Evolutionary conservation across 2,329 filamentous ascomycete species (phyloP).

Genomic region (Celoporthe dispersa): DNA sequence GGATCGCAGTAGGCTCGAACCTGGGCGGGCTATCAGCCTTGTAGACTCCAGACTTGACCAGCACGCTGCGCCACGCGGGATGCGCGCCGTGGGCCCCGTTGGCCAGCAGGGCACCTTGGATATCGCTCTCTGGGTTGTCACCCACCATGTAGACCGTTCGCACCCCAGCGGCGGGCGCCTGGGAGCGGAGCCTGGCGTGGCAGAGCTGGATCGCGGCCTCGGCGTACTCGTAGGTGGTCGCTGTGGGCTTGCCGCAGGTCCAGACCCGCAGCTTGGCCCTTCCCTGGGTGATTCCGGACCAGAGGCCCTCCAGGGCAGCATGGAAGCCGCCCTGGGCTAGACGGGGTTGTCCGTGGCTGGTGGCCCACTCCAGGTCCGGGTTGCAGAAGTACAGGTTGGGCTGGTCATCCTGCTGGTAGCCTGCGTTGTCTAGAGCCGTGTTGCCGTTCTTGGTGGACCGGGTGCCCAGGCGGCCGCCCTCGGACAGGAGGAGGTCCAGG

Average conservation of each 20-base stretch:
- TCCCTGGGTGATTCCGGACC: constrained; percentile 51
- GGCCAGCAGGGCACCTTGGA: constrained; percentile 58
- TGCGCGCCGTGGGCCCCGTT: constrained; percentile 42
- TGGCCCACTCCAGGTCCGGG: constrained; percentile 72
- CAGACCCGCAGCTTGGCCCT: constrained; percentile 55
- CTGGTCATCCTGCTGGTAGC: constrained; percentile 61
- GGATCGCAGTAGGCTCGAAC: constrained; percentile 59
- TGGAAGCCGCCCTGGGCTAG: constrained; percentile 73
- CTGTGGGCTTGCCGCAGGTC: constrained; percentile 69
- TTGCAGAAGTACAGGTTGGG: constrained; percentile 72
- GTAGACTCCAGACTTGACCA: constrained; percentile 73
- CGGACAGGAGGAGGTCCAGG: constrained; percentile 39
- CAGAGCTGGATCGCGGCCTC: constrained; percentile 56
- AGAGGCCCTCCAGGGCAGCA: constrained; percentile 67
- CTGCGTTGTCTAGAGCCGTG: constrained; percentile 35
- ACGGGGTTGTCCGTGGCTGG: constrained; percentile 67
- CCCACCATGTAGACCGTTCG: constrained; percentile 75
- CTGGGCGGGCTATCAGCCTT: constrained; percentile 46
- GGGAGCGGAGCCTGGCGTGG: constrained; percentile 30
- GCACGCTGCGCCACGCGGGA: constrained; percentile 65
- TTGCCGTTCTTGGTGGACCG: constrained; percentile 62
- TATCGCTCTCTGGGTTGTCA: constrained; percentile 70
- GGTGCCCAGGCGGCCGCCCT: constrained; percentile 65
- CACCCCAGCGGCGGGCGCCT: constrained; percentile 31
- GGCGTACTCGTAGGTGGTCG: constrained; percentile 68